phyloP scores from a whole-genome alignment of 805 yeast species.

The Candida rishiriensis region DNA sequence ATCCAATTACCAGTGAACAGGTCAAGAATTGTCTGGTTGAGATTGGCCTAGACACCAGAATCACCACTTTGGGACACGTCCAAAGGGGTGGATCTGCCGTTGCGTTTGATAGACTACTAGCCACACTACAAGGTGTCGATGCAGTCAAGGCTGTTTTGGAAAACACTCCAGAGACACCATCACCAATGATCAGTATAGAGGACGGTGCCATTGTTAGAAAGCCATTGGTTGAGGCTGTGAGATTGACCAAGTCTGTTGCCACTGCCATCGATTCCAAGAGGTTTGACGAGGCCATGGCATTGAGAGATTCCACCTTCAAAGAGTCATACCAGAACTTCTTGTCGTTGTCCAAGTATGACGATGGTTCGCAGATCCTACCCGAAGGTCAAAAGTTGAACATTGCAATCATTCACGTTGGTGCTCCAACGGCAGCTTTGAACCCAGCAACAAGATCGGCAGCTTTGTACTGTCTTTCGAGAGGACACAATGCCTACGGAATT shows the following conservation, averaged over 20 bases:
- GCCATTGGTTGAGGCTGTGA: slow-evolving; percentile 71
- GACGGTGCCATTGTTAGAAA: slow-evolving; percentile 67
- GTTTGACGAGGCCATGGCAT: slow-evolving; percentile 63
- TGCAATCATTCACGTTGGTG: slow-evolving; percentile 74
- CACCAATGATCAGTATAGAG: slow-evolving; percentile 71
- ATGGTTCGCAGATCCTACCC: slow-evolving; percentile 57
- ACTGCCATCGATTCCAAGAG: slow-evolving; percentile 60
- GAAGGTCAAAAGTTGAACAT: slow-evolving; percentile 50
- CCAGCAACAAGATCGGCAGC: slow-evolving; percentile 75
- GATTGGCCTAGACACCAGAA: slow-evolving; percentile 70
- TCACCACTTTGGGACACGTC: slow-evolving; percentile 75
- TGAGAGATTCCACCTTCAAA: slow-evolving; percentile 67
- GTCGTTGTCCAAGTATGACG: slow-evolving; percentile 65
- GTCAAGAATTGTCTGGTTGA: slow-evolving; percentile 63
- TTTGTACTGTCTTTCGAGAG: slow-evolving; percentile 67
- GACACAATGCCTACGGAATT: slow-evolving; percentile 68
- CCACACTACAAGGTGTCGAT: slow-evolving; percentile 78
- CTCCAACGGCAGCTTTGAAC: slow-evolving; percentile 76
- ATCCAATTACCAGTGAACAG: slow-evolving; percentile 60
- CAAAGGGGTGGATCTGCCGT: slow-evolving; percentile 84
- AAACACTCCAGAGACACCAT: slow-evolving; percentile 63
- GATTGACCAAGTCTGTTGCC: slow-evolving; percentile 67
- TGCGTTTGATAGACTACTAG: slow-evolving; percentile 66
- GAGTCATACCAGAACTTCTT: slow-evolving; percentile 61
- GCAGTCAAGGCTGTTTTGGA: slow-evolving; percentile 74